Percentiles rank a stretch among this genome's conserved stretches.
Conservation (phyloP, 2,329 filamentous ascomycete genomes). For the Davidsoniella australis region DNA sequence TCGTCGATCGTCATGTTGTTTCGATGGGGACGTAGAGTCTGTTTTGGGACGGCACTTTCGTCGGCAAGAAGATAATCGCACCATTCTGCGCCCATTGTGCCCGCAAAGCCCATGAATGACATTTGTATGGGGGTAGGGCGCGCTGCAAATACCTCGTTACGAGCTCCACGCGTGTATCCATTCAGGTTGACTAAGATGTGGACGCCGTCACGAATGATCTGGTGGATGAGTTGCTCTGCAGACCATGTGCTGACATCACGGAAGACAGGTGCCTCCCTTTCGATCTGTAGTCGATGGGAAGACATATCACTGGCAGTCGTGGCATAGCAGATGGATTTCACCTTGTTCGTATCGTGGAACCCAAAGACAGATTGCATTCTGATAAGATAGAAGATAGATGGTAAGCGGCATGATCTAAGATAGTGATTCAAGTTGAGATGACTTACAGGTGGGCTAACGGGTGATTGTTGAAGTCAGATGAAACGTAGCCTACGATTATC, state of each 20-base stretch:
- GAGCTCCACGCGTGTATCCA: slow-evolving; percentile 88
- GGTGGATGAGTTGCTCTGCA: slow-evolving; percentile 64
- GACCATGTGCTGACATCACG: slow-evolving; percentile 77
- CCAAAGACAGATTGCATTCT: slow-evolving; percentile 97
- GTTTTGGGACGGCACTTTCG: slow-evolving; percentile 63
- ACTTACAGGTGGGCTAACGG: slow-evolving; percentile 72
- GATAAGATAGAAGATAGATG: not conserved
- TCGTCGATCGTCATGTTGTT: slow-evolving; percentile 61
- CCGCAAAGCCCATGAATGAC: slow-evolving; percentile 99
- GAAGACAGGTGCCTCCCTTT: slow-evolving; percentile 81
- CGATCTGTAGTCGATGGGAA: slow-evolving; percentile 78
- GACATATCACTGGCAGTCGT: slow-evolving; percentile 86
- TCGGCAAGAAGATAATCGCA: slow-evolving; percentile 95
- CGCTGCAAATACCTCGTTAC: slow-evolving; percentile 93
- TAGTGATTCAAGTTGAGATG: not conserved
- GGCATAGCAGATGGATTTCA: slow-evolving; percentile 85
- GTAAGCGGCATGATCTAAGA: not conserved
- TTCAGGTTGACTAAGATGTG: slow-evolving; percentile 97
- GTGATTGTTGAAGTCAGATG: slow-evolving; percentile 98
- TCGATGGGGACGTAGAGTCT: slow-evolving; percentile 65
- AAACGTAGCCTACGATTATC: slow-evolving; percentile 89
- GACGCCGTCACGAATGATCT: slow-evolving; percentile 75
- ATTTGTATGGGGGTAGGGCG: slow-evolving; percentile 91
- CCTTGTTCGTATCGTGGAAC: slow-evolving; percentile 55
- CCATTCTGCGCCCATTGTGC: slow-evolving; percentile 91